These are phyloP conservation scores for Zymoseptoria passerinii DNA, from an alignment of 2,329 filamentous ascomycete species.

Conservation along the genomic window DNA sequence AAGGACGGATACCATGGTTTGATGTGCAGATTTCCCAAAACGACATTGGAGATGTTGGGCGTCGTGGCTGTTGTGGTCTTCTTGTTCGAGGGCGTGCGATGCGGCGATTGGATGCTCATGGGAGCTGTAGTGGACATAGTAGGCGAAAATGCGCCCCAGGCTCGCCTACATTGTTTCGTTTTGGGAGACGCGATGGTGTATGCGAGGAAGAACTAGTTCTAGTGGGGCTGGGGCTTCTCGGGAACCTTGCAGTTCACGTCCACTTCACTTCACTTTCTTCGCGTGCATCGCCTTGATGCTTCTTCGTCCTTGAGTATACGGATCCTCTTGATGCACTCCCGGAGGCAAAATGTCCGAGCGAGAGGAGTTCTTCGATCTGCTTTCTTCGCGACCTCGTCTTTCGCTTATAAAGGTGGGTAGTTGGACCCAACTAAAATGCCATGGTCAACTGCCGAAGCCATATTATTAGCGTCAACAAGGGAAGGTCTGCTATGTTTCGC, in stretches of 20 bases:
- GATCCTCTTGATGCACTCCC: background rate
- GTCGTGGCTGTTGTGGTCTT: conserved; percentile 34
- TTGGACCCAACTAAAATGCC: background rate
- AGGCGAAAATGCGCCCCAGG: background rate
- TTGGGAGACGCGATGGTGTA: background rate
- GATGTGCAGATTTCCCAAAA: conserved; percentile 76
- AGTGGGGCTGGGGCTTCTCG: background rate
- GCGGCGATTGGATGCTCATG: conserved; percentile 11
- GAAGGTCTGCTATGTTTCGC: background rate
- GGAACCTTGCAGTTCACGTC: background rate
- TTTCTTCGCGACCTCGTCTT: background rate
- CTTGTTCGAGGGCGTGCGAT: conserved; percentile 14
- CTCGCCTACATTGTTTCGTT: background rate
- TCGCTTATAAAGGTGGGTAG: background rate
- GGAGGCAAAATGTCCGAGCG: background rate
- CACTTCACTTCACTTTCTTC: background rate
- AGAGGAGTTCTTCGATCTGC: background rate
- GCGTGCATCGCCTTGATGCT: background rate
- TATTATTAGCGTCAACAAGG: background rate
- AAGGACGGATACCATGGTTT: conserved; percentile 90
- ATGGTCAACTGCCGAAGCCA: background rate
- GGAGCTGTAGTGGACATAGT: conserved; percentile 5
- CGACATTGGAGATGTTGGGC: conserved; percentile 78
- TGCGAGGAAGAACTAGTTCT: no score
- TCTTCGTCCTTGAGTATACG: background rate